A percentile compares a stretch with the other conserved stretches of the same genome.
Evolutionary conservation across 345 rosid genomes (phyloP).

Genomic region (Fremontodendron californicum): DNA sequence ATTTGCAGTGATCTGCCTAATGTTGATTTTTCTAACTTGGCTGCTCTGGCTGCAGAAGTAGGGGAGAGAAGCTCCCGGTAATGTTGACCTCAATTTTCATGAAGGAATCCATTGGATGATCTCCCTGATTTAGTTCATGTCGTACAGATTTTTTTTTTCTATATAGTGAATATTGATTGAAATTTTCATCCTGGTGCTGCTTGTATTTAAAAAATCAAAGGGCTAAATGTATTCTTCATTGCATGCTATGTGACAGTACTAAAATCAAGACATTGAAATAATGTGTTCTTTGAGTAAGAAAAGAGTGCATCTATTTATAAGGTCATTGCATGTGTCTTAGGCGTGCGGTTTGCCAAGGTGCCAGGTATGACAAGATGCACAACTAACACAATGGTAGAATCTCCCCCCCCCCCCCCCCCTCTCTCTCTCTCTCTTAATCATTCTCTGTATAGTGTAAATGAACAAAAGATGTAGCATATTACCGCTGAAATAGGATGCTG

Average conservation of each 20-base stretch:
- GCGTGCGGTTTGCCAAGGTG: neutral
- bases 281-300: conserved; percentile 2
- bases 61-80: conserved; percentile 44
- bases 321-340: neutral
- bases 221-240: neutral
- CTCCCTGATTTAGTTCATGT: neutral
- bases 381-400: neutral
- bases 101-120: neutral
- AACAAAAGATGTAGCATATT: neutral
- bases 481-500: neutral
- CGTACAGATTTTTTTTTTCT: neutral
- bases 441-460: neutral
- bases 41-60: conserved; percentile 25
- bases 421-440: neutral
- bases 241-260: neutral
- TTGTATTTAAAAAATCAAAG: neutral
- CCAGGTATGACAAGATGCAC: neutral
- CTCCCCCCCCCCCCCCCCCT: neutral
- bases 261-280: neutral
- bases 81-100: conserved; percentile 10
- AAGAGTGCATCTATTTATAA: neutral
- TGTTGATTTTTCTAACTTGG: conserved; percentile 36
- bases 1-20: conserved; percentile 35
- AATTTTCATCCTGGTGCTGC: neutral
- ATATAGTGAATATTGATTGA: neutral